Base-by-base conservation (phyloP, 2,329 filamentous ascomycete species). In the Colletotrichum chlorophyti region DNA sequence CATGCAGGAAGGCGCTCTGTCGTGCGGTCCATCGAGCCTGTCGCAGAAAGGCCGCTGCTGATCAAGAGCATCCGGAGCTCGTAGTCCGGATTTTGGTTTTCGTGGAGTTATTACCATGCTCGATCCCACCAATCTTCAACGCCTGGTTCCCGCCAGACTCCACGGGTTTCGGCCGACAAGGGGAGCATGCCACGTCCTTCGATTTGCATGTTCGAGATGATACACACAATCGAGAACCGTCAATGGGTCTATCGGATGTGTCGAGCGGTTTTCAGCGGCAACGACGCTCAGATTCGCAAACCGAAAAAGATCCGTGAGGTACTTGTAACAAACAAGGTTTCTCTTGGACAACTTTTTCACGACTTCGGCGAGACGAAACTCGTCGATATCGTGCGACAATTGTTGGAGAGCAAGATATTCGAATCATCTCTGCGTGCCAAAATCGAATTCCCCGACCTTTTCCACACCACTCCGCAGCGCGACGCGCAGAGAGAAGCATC, bases 371-470 rank as follows among this genome's bases (percentile, higher is more conserved):
- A 52, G 37, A 42, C 58, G 8, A 64, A 64, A 15, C 53, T 66
- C 10, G 45, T 64, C 9, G 60, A 63, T 8, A 66, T 68, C 11
- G 41, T 65, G 17, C 65, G 63, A 31, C 42, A 40, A 15, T 53
- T 72, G n/a, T 42, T 72, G 12, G 63, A 68, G 37, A 42, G 37
- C 8, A 41, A 63, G 3, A 52, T 73, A 10, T 74, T 75, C 54
- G 62, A 70, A 51, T 73, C 69, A 1, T 68, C 73, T 24, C 40
- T 65, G 7, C 65, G 66, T 23, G 72, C 71, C 34, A 72, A 69
- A 53, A 62, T 67, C 41, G 65, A 67, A 47, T 75, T 74, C 58
- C 71, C 72, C 6, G 68, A 69, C 19, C 65, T 73, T 9, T 74
- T 72, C 32, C 61, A 57, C 15, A 63, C 65, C 6, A 67, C 65